Evolutionary conservation across 2,329 filamentous ascomycete genomes (phyloP).

Genomic region (Trichophyton benhamiae): DNA sequence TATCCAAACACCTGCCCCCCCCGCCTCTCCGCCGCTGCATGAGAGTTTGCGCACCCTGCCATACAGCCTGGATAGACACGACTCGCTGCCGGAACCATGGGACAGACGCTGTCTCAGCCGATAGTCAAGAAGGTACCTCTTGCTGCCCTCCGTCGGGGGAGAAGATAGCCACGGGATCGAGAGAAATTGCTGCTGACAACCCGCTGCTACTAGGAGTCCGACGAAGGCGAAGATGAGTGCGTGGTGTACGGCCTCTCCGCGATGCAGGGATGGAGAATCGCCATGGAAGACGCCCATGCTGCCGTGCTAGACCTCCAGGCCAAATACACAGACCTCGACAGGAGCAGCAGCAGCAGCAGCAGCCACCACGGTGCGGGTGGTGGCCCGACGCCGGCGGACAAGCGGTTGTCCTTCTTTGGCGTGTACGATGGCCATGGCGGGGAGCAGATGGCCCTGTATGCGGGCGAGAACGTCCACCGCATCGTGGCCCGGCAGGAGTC

Average conservation of each 20-base stretch:
- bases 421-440: slow-evolving; percentile 97
- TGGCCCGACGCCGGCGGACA: slow-evolving; percentile 49
- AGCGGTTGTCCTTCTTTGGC: slow-evolving; percentile 85
- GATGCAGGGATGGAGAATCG: slow-evolving; percentile 99
- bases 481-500: slow-evolving; percentile 92
- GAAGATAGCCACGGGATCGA: background rate
- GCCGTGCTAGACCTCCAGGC: slow-evolving; percentile 75
- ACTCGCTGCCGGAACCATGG: slow-evolving; percentile 50
- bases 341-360: slow-evolving; percentile 13
- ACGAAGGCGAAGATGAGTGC: slow-evolving; percentile 81
- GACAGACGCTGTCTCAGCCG: slow-evolving; percentile 97
- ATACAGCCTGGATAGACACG: background rate
- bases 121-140: slow-evolving; percentile 89
- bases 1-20: slow-evolving; percentile 9
- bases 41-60: slow-evolving; percentile 10
- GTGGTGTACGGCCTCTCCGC: slow-evolving; percentile 88
- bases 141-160: background rate
- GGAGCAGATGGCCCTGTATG: slow-evolving; percentile 88
- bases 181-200: background rate
- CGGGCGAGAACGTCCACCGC: slow-evolving; percentile 82
- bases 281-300: slow-evolving; percentile 96
- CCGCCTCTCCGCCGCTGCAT: slow-evolving; percentile 10
- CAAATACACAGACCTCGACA: slow-evolving; percentile 35
- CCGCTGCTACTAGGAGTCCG: slow-evolving; percentile 40
- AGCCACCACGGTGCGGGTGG: too few species aligned